These are phyloP conservation scores for Marsdenia floribunda DNA, from an alignment of 257 asterid genomes.

Conservation along the genomic window DNA sequence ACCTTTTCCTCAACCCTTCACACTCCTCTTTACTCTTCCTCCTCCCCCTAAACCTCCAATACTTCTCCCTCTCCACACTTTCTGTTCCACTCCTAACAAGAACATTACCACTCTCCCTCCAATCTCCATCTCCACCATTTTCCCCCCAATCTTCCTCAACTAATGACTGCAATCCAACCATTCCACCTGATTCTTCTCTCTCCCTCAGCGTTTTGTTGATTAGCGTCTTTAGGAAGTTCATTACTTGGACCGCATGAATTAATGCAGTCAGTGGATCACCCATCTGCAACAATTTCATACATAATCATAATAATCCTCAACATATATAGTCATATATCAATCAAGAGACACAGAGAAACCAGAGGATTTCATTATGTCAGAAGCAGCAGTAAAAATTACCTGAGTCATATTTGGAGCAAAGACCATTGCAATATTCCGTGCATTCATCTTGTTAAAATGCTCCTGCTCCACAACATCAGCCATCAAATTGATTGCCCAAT, in stretches of 20 bases:
- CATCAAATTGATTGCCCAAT: conserved; percentile 84
- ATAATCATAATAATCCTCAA: not conserved
- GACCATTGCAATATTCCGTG: conserved; percentile 85
- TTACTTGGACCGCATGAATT: conserved; percentile 91
- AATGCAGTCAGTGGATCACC: conserved; percentile 83
- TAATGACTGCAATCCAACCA: conserved; percentile 14
- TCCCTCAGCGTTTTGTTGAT: conserved; percentile 43
- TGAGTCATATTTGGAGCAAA: conserved; percentile 94
- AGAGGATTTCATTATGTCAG: not conserved
- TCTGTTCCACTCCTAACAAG: conserved; percentile 26
- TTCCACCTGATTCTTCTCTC: conserved; percentile 34
- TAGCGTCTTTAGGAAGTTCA: conserved; percentile 76
- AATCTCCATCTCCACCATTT: conserved; percentile 3
- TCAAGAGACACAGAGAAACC: no score
- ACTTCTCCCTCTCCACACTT: conserved; percentile 20
- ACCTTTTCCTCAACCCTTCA: no score
- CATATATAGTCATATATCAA: not conserved
- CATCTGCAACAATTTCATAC: conserved; percentile 51
- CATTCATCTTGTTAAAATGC: conserved; percentile 70
- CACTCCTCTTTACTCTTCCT: no score
- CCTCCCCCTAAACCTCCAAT: conserved; percentile 24
- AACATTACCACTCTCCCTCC: conserved; percentile 1
- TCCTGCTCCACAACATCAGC: conserved; percentile 62
- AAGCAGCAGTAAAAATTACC: conserved; percentile 27
- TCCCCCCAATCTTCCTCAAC: conserved; percentile 16